Evolutionary conservation across 2,329 filamentous ascomycete species (phyloP), one percentile per base, ranked within the genome.

Genomic region (Aspergillus fumigatiaffinis): DNA sequence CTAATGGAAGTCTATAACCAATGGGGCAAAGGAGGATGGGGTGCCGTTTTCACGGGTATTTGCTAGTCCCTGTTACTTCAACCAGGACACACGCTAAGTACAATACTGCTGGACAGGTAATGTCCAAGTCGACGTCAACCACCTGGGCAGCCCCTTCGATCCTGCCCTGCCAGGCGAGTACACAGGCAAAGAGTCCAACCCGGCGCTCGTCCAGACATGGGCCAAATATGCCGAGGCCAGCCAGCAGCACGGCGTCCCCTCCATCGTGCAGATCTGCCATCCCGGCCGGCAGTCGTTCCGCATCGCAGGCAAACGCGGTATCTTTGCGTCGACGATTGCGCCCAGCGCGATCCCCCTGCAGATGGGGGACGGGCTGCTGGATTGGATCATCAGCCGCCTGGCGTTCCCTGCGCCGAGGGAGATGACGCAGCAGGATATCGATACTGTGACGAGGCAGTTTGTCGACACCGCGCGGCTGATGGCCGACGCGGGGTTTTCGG

Each of bases 361-460:
- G 17, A 56, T 79, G n/a, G 76, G 76, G 0, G 65, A 75, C 54
- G 65, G 70, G 3, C 69, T 71, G 54, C 28, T 77, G 6, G 72
- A 78, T 28, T 70, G 71, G 0, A n/a, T 70, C 5, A 28, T 70
- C 25, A 63, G 64, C 25, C 53, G 56, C 28, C 29, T 75, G 23
- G 57, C 66, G 1, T 74, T 75, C 57, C 81, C 83, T 2, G 80
- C 77, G 1, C 85, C 86, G 0, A 77, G 79, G 48, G 85, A 79
- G 52, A 84, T 88, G 82, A 81, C 76, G 0, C 28, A 69, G 0
- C 66, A 68, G 0, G 85, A 88, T 42, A 85, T 88, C 47, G 73
- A 80, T 20, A 71, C 76, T 0, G 80, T 84, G 0, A 76, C 85
- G 8, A 64, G 68, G 6, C 76, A 80, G 48, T 88, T 87, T 59